Conservation (phyloP, 2,329 filamentous ascomycete species). For the Pseudogymnoascus sp. region DNA sequence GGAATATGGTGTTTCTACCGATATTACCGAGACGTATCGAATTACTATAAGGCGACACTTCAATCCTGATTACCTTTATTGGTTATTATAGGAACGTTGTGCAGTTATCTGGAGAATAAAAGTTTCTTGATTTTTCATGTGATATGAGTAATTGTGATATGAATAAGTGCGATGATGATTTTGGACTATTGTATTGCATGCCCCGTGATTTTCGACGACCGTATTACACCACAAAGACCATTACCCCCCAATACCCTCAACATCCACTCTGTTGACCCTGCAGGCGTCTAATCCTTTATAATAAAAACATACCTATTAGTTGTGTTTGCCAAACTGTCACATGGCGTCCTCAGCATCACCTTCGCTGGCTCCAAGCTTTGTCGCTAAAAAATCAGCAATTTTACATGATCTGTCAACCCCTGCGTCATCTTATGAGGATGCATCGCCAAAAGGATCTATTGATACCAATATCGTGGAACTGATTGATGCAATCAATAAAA, state of each 20-base stretch:
- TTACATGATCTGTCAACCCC: conserved; percentile 61
- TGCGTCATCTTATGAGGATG: conserved; percentile 65
- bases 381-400: conserved; percentile 62
- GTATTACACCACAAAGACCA: neutral
- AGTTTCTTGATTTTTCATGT: neutral
- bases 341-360: neutral
- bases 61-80: neutral
- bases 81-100: neutral
- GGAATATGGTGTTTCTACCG: neutral
- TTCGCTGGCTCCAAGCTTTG: conserved; percentile 33
- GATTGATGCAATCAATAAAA: conserved; percentile 67
- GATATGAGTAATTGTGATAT: neutral
- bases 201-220: neutral
- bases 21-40: neutral
- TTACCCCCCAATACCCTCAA: neutral
- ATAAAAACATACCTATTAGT: neutral
- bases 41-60: neutral
- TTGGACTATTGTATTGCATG: neutral
- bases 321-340: neutral
- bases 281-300: neutral
- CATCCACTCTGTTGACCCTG: neutral
- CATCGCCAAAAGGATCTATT: conserved; percentile 81
- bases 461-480: conserved; percentile 70
- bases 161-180: neutral
- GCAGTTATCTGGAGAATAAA: neutral